Conservation (phyloP, 148 eudicot species). For the Simmondsia chinensis region DNA sequence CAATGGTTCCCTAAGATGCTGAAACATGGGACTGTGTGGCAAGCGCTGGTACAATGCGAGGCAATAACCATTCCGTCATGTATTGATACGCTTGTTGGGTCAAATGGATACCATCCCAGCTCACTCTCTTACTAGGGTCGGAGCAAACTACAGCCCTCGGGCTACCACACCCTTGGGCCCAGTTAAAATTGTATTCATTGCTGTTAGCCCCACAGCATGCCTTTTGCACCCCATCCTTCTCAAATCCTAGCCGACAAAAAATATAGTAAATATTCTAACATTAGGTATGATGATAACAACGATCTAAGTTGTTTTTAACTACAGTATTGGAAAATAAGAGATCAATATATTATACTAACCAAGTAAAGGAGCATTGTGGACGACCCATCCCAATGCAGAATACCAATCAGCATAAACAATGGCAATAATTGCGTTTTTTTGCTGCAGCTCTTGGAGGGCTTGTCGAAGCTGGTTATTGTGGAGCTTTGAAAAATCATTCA, state of each 20-base stretch:
- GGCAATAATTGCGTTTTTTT: background rate
- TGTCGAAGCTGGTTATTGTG: constrained; percentile 1
- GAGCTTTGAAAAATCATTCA: background rate
- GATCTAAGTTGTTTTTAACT: too few relatives aligned
- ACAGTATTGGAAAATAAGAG: too few relatives aligned
- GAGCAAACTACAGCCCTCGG: constrained; percentile 5
- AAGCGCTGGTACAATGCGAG: background rate
- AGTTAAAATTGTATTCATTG: constrained; percentile 7
- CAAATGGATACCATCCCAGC: constrained; percentile 24
- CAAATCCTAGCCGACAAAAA: constrained; percentile 9
- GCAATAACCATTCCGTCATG: background rate
- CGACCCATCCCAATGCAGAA: background rate
- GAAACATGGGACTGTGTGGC: too few relatives aligned
- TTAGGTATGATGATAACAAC: too few relatives aligned
- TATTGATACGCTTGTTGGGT: constrained; percentile 14
- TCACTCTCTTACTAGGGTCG: constrained; percentile 4
- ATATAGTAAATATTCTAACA: too few relatives aligned
- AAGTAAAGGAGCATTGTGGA: background rate
- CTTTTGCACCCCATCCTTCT: background rate
- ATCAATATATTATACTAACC: too few relatives aligned
- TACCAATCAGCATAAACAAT: constrained; percentile 6
- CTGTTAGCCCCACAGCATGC: constrained; percentile 20
- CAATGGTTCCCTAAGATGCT: too few relatives aligned
- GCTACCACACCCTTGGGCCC: background rate
- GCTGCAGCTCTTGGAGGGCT: constrained; percentile 2